Evolutionary conservation across 805 yeast genomes (phyloP).

Genomic region (Myxozyma neotropica): DNA sequence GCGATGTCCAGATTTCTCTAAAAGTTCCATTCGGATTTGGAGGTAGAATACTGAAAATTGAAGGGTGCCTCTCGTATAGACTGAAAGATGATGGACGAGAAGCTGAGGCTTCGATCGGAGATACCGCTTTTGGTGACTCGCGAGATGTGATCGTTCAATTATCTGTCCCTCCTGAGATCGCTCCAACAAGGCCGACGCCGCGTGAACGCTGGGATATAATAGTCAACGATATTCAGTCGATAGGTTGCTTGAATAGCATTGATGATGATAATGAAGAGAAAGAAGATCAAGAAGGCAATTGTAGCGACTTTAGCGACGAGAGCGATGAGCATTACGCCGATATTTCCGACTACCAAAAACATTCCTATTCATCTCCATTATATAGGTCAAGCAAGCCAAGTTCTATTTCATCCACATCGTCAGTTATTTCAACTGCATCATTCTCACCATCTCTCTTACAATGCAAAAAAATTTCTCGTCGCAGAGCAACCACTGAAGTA

Average conservation of each 20-base stretch:
- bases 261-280: not conserved
- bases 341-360: not conserved
- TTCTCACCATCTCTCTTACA: conserved; percentile 1
- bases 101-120: conserved; percentile 24
- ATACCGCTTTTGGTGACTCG: conserved; percentile 25
- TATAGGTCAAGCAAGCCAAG: not conserved
- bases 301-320: conserved; percentile 1
- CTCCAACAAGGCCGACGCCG: not conserved
- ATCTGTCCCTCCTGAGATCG: conserved; percentile 15
- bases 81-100: conserved; percentile 19
- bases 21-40: conserved; percentile 18
- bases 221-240: conserved; percentile 12
- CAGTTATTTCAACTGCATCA: not conserved
- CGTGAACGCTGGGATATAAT: conserved; percentile 25
- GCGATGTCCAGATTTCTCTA: conserved; percentile 24
- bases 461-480: not conserved
- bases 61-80: conserved; percentile 14
- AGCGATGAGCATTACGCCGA: not conserved
- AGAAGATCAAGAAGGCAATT: not conserved
- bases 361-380: not conserved
- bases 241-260: not conserved
- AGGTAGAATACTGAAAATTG: conserved; percentile 21
- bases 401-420: not conserved
- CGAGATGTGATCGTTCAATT: conserved; percentile 24
- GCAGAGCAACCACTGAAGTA: not conserved